Evolutionary conservation across 768 basidiomycete species (phyloP).

Genomic region (Boletus huronensis): DNA sequence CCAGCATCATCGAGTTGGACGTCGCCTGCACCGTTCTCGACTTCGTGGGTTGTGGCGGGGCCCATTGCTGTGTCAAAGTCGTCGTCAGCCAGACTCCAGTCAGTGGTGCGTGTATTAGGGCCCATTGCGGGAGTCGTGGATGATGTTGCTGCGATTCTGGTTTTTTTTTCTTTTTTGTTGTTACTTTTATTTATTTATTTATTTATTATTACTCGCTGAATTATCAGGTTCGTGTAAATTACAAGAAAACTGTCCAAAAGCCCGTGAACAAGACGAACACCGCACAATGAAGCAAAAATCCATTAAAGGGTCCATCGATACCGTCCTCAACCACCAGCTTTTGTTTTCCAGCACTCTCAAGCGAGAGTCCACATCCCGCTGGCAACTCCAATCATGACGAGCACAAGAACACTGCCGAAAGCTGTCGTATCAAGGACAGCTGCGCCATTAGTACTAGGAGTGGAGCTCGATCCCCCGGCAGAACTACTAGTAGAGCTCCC

Average conservation of each 20-base stretch:
- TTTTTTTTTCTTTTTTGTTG: not conserved
- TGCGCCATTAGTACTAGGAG: conserved; percentile 22
- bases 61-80: conserved; percentile 44
- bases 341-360: not conserved
- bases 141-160: not conserved
- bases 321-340: not conserved
- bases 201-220: not conserved
- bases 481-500: conserved; percentile 21
- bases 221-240: not conserved
- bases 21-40: conserved; percentile 46
- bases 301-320: conserved; percentile 2
- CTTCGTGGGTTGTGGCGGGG: conserved; percentile 44
- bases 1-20: conserved; percentile 29
- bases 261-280: not conserved
- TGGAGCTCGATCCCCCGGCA: conserved; percentile 22
- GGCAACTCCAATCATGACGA: conserved; percentile 35
- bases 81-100: conserved; percentile 48
- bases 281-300: not conserved
- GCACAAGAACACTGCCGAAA: conserved; percentile 35
- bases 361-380: conserved; percentile 46
- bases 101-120: conserved; percentile 24
- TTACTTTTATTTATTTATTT: not conserved
- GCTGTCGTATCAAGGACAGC: conserved; percentile 30
- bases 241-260: not conserved
- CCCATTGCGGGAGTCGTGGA: conserved; percentile 20